Base-by-base conservation (phyloP, 805 yeast genomes). In the Schwanniomyces polymorphus region DNA sequence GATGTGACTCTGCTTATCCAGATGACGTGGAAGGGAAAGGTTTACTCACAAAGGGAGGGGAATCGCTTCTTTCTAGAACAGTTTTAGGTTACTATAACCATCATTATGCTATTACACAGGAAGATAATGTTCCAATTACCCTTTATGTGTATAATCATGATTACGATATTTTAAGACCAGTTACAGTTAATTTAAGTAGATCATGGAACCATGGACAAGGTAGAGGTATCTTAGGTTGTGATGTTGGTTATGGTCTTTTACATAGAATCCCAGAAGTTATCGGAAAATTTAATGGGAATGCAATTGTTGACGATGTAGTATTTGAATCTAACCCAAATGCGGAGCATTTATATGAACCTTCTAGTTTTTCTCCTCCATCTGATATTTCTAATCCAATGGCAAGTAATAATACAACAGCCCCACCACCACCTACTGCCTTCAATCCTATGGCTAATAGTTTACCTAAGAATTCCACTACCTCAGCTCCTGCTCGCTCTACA, bases 161-260 rank as follows among this genome's bases (percentile, higher is more conserved):
- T 58, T 86, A 82, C 58, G 94, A 92, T 61, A 77, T 86, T 11
- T 84, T 90, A 34, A 78, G 99, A 56, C 96, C 97, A 0, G 91
- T 92, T 3, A 83, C 88, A 0, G 88, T 91, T n/a, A 73, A 79
- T 45, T 61, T 74, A 38, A 70, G 78, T n/a, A 76, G 78, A n/a
- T 64, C 70, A 14, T 88, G 94, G 90, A 89, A 91, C n/a, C 54
- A 55, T 10, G 75, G 70, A 8, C 67, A 62, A 12, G 90, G 91
- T 12, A 78, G 73, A 53, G 96, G 97, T 1, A 72, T 90, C 31
- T 68, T 92, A 31, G 99, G 99, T 2, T 91, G 97, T 68, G 96
- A 91, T 53, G 95, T 92, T 16, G 98, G 97, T 0, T 91, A 91
- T 58, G 99, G 99, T 0, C 75, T 87, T 43, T 70, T 92, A 43